Base-by-base conservation (phyloP, 805 yeast genomes). In the Candida broadrunensis region DNA sequence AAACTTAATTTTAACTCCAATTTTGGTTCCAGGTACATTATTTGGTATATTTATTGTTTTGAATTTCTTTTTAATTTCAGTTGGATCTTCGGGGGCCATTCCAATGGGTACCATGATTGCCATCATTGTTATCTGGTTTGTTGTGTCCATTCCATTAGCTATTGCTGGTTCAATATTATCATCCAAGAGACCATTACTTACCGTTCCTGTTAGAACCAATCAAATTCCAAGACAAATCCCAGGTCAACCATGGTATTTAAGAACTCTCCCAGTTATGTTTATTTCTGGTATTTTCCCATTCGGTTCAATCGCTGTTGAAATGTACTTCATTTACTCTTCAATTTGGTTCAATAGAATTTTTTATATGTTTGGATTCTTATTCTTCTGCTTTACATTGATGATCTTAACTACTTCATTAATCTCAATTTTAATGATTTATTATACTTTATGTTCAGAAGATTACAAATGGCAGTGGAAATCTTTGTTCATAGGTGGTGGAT, bases 401-500 rank as follows among this genome's bases (percentile, higher is more conserved):
- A 70, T 87, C 11, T 54, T 85, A 52, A 89, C 97, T 4, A 84
- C 96, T 12, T 73, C 85, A 12, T 72, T 90, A 44, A 88, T 89
- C 23, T 83, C 97, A 0, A 70, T 89, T 17, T 71, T 91, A 55
- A 76, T 88, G 62, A 79, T 85, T 20, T 93, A 93, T 63, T 85
- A 87, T 70, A 77, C 88, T 3, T 74, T 93, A 49, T 88, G 96
- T 58, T 71, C 88, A 37, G 99, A 93, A 60, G 88, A 93, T 63
- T 90, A 95, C 72, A 81, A 82, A 62, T 93, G 99, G 99, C 97
- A 91, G 59, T 93, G 99, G 99, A 81, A 90, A 62, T 80, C 96
- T 3, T 66, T 87, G 52, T 78, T 85, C 54, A 77, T 88, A 44
- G 87, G 96, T 20, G 97, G 96, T 33, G 95, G 97, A 24, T 84